Percentiles rank a stretch among this genome's conserved stretches.
phyloP scores from a whole-genome alignment of 768 basidiomycete genomes.

The Obba rivulosa region DNA sequence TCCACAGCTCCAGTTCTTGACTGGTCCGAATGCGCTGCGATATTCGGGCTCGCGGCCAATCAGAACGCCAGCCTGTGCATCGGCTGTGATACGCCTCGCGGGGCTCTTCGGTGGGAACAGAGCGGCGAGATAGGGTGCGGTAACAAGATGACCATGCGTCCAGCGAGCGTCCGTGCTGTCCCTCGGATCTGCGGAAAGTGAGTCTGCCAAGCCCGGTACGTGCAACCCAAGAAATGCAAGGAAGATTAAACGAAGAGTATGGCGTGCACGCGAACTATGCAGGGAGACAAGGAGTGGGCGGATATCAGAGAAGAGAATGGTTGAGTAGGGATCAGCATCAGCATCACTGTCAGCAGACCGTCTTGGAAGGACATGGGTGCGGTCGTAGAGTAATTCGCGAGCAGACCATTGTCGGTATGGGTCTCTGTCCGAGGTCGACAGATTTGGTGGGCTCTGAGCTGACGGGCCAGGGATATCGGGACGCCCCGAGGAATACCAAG shows the following conservation, averaged over 20 bases:
- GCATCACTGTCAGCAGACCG: slow-evolving; percentile 47
- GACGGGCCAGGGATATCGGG: slow-evolving; percentile 21
- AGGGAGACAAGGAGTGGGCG: slow-evolving; percentile 47
- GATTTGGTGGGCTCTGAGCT: slow-evolving; percentile 8
- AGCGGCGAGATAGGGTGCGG: slow-evolving; percentile 37
- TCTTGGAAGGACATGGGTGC: slow-evolving; percentile 37
- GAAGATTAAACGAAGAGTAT: slow-evolving; percentile 63
- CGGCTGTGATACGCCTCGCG: slow-evolving; percentile 36
- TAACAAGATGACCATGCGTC: slow-evolving; percentile 44
- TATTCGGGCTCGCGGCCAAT: slow-evolving; percentile 65
- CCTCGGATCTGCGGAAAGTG: slow-evolving; percentile 26
- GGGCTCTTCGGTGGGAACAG: slow-evolving; percentile 45
- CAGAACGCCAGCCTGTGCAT: slow-evolving; percentile 60
- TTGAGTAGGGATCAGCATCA: slow-evolving; percentile 64
- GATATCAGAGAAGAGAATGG: slow-evolving; percentile 70
- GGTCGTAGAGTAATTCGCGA: slow-evolving; percentile 50
- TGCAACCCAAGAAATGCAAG: slow-evolving; percentile 66
- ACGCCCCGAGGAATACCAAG: slow-evolving; percentile 48
- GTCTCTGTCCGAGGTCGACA: slow-evolving; percentile 36
- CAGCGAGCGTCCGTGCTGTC: slow-evolving; percentile 66
- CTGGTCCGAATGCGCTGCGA: slow-evolving; percentile 55
- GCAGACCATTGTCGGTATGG: slow-evolving; percentile 64
- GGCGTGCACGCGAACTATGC: slow-evolving; percentile 38
- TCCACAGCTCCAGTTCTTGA: slow-evolving; percentile 59
- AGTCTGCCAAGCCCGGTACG: slow-evolving; percentile 57